Conservation (phyloP, 345 rosid genomes). For the Ceriops tagal region DNA sequence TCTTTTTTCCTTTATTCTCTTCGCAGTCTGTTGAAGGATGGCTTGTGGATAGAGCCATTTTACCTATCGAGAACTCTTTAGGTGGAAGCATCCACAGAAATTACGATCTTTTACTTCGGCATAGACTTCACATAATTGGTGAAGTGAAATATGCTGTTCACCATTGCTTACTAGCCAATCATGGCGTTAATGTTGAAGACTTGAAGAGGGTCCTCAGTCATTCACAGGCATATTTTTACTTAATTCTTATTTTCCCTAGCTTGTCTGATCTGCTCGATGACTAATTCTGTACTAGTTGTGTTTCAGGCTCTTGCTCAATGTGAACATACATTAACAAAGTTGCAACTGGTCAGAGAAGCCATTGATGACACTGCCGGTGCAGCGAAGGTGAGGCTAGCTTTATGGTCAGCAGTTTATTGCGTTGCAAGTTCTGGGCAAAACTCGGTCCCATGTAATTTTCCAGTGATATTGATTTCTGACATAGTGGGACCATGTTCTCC, state of each 20-base stretch:
- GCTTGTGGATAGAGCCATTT: conserved; percentile 94
- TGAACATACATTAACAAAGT: conserved; percentile 74
- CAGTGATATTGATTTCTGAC: conserved; percentile 6
- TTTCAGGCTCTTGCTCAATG: conserved; percentile 97
- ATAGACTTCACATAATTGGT: conserved; percentile 91
- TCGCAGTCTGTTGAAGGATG: conserved; percentile 77
- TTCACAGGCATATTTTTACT: conserved; percentile 63
- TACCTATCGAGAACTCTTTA: conserved; percentile 93
- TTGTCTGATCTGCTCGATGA: conserved; percentile 8
- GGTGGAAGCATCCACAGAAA: conserved; percentile 99
- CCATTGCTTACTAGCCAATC: conserved; percentile 91
- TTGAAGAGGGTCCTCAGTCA: conserved; percentile 90
- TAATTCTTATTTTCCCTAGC: conserved; percentile 5
- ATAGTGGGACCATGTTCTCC: not conserved
- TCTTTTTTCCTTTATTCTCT: not conserved
- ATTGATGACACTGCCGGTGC: conserved; percentile 98
- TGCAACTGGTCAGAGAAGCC: conserved; percentile 87
- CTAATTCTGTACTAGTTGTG: not conserved
- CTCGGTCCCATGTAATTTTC: not conserved
- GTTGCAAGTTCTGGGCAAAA: not conserved
- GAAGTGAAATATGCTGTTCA: conserved; percentile 88
- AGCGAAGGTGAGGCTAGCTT: conserved; percentile 57
- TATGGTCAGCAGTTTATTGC: not conserved
- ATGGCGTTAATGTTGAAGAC: conserved; percentile 71
- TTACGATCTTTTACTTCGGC: conserved; percentile 88